These are phyloP conservation scores for Emericellopsis atlantica DNA, from an alignment of 2,329 filamentous ascomycete genomes.

Conservation along the genomic window DNA sequence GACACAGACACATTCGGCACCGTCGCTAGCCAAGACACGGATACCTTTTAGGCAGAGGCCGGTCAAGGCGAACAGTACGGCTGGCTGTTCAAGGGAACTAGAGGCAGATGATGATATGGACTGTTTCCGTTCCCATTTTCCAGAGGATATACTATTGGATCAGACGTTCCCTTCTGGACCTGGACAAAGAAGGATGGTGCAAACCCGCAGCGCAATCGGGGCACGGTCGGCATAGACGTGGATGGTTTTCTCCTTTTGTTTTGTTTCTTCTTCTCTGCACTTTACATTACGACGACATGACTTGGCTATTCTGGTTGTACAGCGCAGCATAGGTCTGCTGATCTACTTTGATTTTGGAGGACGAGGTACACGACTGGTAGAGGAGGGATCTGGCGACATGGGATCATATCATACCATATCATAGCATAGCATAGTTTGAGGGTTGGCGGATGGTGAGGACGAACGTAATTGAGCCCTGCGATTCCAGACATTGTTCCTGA, in stretches of 20 bases:
- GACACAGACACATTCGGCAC: constrained; percentile 20
- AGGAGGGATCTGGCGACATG: not conserved
- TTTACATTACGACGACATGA: constrained; percentile 16
- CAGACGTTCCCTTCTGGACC: too few species aligned
- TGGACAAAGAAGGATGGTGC: not conserved
- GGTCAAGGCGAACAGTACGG: constrained; percentile 3
- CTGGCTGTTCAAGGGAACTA: constrained; percentile 3
- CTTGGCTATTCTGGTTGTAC: constrained; percentile 12
- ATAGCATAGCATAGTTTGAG: not conserved
- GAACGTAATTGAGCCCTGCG: too few species aligned
- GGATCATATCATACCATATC: not conserved
- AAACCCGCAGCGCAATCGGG: not conserved
- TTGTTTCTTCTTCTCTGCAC: not conserved
- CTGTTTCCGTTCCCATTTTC: too few species aligned
- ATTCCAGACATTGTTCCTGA: too few species aligned
- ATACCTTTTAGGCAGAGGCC: constrained; percentile 17
- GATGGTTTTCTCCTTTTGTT: too few species aligned
- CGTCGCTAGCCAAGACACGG: constrained; percentile 18
- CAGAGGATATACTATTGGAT: too few species aligned
- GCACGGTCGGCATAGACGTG: too few species aligned
- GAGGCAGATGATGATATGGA: too few species aligned
- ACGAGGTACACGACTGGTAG: constrained; percentile 3
- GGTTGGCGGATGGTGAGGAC: not conserved
- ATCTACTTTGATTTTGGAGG: constrained; percentile 8
- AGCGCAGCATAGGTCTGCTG: constrained; percentile 9